Evolutionary conservation across 1,284 basidiomycete genomes (phyloP).

Genomic region (Papiliotrema fonsecae): DNA sequence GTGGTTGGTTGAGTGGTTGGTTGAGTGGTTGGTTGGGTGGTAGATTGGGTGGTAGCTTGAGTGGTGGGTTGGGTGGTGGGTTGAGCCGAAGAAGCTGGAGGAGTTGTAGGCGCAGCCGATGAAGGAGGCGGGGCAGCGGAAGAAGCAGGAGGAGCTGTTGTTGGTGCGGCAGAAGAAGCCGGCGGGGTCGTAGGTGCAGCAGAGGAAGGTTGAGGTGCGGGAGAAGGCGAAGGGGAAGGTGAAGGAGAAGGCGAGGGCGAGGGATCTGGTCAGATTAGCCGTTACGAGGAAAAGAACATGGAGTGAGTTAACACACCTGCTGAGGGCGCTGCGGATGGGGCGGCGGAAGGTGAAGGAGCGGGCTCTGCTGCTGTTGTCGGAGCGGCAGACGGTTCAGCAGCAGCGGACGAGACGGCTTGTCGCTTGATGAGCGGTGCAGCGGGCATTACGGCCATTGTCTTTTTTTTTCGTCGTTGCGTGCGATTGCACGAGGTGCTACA

Average conservation of each 20-base stretch:
- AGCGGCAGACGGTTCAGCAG: no score
- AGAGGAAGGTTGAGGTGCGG: slow-evolving; percentile 3
- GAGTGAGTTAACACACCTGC: slow-evolving; percentile 4
- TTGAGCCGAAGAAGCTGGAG: slow-evolving; percentile 3
- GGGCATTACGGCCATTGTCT: neutral
- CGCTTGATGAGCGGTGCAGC: neutral
- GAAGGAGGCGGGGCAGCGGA: slow-evolving; percentile 7
- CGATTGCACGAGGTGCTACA: neutral
- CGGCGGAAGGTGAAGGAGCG: neutral
- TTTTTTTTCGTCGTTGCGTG: neutral
- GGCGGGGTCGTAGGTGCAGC: slow-evolving; percentile 10
- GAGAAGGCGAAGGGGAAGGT: slow-evolving; percentile 7
- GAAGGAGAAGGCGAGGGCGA: slow-evolving; percentile 7
- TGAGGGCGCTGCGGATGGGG: slow-evolving; percentile 2
- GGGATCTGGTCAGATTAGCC: slow-evolving; percentile 4
- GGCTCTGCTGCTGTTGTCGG: no score
- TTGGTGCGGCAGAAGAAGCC: slow-evolving; percentile 7
- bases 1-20: no score
- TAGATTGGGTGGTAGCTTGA: no score
- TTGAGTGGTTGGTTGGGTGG: no score
- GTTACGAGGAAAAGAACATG: neutral
- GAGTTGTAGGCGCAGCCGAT: slow-evolving; percentile 4
- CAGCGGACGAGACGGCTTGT: slow-evolving; percentile 3
- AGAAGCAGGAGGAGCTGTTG: slow-evolving; percentile 5
- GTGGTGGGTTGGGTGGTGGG: slow-evolving; percentile 8